phyloP scores from a whole-genome alignment of 768 basidiomycete genomes.

The Kwoniella sp. region DNA sequence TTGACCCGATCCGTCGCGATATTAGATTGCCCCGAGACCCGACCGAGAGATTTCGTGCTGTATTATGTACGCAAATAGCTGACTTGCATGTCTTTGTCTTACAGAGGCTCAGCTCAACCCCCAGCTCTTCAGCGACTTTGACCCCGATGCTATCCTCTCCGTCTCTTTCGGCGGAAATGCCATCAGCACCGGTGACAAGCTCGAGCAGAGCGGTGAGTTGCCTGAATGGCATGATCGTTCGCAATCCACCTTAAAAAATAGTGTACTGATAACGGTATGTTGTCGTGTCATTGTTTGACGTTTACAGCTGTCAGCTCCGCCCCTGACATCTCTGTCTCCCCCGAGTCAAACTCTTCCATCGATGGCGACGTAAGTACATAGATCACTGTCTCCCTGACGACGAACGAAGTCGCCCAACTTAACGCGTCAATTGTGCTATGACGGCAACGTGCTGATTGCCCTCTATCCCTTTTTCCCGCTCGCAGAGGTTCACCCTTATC shows the following conservation, averaged over 20 bases:
- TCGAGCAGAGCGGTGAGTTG: slow-evolving; percentile 64
- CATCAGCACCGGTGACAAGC: slow-evolving; percentile 64
- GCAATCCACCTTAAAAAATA: too few species aligned
- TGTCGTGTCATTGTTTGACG: too few species aligned
- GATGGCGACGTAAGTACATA: slow-evolving; percentile 44
- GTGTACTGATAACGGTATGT: background rate
- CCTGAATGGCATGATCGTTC: background rate
- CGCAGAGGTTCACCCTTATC: slow-evolving; percentile 64
- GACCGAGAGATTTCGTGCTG: too few species aligned
- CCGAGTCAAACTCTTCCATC: slow-evolving; percentile 62
- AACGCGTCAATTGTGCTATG: background rate
- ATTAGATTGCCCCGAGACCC: too few species aligned
- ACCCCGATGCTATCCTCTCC: slow-evolving; percentile 65
- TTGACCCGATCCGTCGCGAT: background rate
- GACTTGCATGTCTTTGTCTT: background rate
- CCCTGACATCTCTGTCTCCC: slow-evolving; percentile 63
- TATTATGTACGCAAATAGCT: background rate
- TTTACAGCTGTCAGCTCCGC: slow-evolving; percentile 63
- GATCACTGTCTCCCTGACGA: background rate
- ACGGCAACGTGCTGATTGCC: background rate
- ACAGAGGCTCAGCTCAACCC: slow-evolving; percentile 63
- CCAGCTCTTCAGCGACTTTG: slow-evolving; percentile 64
- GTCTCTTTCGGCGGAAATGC: slow-evolving; percentile 63
- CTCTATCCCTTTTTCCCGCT: background rate
- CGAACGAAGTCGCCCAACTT: background rate